Evolutionary conservation across 768 basidiomycete species (phyloP).

Genomic region (Ramaria rubella): DNA sequence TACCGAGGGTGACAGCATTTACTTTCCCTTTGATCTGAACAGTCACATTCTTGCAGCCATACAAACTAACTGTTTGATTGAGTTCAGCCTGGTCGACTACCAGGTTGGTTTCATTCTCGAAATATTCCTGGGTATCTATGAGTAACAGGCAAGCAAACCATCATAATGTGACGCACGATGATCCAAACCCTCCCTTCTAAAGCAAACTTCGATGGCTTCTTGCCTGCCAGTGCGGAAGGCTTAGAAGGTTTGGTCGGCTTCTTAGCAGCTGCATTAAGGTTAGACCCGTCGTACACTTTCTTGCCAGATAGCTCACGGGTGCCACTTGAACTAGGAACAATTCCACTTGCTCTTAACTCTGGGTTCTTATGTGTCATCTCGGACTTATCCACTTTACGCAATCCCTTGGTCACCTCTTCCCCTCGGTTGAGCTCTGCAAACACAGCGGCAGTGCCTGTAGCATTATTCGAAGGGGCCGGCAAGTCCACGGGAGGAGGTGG

Average conservation of each 20-base stretch:
- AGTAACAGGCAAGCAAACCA: constrained; percentile 20
- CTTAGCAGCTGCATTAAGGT: constrained; percentile 31
- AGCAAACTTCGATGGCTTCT: constrained; percentile 86
- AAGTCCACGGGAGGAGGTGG: constrained; percentile 36
- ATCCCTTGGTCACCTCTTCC: constrained; percentile 79
- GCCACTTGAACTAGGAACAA: constrained; percentile 1
- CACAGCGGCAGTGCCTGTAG: constrained; percentile 65
- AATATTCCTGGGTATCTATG: constrained; percentile 67
- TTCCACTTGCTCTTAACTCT: constrained; percentile 50
- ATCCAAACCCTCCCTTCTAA: constrained; percentile 93
- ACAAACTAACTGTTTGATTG: constrained; percentile 82
- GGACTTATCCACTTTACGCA: constrained; percentile 91
- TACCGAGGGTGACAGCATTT: constrained; percentile 88
- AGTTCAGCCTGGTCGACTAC: constrained; percentile 71
- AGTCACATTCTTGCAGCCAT: constrained; percentile 80
- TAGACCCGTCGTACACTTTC: background rate
- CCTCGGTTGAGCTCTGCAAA: constrained; percentile 90
- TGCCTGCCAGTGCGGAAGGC: constrained; percentile 73
- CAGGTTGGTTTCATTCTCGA: constrained; percentile 72
- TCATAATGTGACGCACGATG: constrained; percentile 50
- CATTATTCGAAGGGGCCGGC: constrained; percentile 26
- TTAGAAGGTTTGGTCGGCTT: constrained; percentile 79
- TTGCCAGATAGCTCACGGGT: constrained; percentile 5
- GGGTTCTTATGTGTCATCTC: constrained; percentile 99
- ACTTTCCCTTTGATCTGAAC: constrained; percentile 88